Evolutionary conservation across 2,329 filamentous ascomycete genomes (phyloP).

Genomic region (Alternaria alternata): DNA sequence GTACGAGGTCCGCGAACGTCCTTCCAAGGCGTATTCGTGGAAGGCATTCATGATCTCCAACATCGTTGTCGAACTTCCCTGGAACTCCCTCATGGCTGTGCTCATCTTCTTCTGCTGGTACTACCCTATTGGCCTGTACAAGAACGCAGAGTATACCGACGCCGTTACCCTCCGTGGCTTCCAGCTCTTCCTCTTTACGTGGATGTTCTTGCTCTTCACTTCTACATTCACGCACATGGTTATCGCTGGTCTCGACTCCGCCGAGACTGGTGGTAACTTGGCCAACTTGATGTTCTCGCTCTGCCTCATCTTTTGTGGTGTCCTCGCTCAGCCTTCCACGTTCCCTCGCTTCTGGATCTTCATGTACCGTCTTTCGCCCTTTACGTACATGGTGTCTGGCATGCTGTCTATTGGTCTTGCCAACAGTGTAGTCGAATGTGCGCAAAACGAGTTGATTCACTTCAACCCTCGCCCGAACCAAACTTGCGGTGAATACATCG

Average conservation of each 20-base stretch:
- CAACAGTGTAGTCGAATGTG: slow-evolving; percentile 71
- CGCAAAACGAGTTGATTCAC: slow-evolving; percentile 72
- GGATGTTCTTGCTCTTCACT: slow-evolving; percentile 79
- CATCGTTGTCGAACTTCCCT: slow-evolving; percentile 85
- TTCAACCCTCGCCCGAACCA: slow-evolving; percentile 67
- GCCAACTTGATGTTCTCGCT: slow-evolving; percentile 78
- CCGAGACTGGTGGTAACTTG: slow-evolving; percentile 78
- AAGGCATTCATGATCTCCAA: slow-evolving; percentile 84
- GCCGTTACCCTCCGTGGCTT: slow-evolving; percentile 73
- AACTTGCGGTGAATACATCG: slow-evolving; percentile 53
- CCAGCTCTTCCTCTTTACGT: slow-evolving; percentile 80
- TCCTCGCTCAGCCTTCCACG: slow-evolving; percentile 68
- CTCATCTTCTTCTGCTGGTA: slow-evolving; percentile 85
- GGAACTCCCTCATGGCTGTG: slow-evolving; percentile 79
- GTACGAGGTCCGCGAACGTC: slow-evolving; percentile 85
- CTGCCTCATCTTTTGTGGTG: slow-evolving; percentile 76
- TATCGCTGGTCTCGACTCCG: slow-evolving; percentile 77
- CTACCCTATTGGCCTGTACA: slow-evolving; percentile 81
- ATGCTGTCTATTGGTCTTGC: slow-evolving; percentile 76
- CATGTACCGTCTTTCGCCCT: slow-evolving; percentile 83
- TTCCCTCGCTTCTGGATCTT: slow-evolving; percentile 83
- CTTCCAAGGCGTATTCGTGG: slow-evolving; percentile 86
- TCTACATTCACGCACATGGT: slow-evolving; percentile 82
- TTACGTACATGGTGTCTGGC: slow-evolving; percentile 80
- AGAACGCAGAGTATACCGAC: slow-evolving; percentile 70